Evolutionary conservation across 2,329 filamentous ascomycete species (phyloP), one percentile per base, ranked within the genome.

Genomic region (Pyrenophora teres): DNA sequence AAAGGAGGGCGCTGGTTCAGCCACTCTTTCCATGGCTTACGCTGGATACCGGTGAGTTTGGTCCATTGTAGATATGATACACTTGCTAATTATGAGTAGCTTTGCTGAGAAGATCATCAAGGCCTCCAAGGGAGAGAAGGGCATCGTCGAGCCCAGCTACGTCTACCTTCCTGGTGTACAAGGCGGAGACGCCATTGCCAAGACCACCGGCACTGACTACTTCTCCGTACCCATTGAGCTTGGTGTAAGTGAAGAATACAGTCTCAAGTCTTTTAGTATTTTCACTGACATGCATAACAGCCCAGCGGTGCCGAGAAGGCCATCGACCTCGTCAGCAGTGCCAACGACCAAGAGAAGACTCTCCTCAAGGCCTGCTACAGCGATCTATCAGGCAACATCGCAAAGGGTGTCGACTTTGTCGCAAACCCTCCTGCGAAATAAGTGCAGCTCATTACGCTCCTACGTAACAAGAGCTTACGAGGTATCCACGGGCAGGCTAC

Each of bases 211-310:
- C 64, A 74, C 77, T 58, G 92, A 99, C 50, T 99, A 90, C 83
- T 99, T 99, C 85, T 96, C 94, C 52, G 91, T 95, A 48, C 93
- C 92, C 56, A 85, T 97, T 64, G 90, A 96, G 80, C 91, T 99
- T 65, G 94, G 94, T 72, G 92, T 95, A 88, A 80, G 90, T 83
- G 16, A 19, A n/a, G 18, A 16, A 6, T 7, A 4, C 8, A 13
- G 4, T 18, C 18, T 23, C 10, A 19, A 10, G 3, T 27, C 7
- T 19, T 7, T 40, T n/a, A n/a, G 6, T 40, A 15, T 5, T 2
- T 30, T 30, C 13, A 38, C 63, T 70, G 37, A 74, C 57, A 12
- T 12, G 27, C 32, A 30, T 50, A 61, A 43, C 65, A 96, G 91
- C 82, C 86, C 74, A 86, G 86, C 67, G 94, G 94, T 77, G 91